These are phyloP conservation scores for Microbotryum scabiosae DNA, from an alignment of 1,284 basidiomycete species.

Conservation along the genomic window DNA sequence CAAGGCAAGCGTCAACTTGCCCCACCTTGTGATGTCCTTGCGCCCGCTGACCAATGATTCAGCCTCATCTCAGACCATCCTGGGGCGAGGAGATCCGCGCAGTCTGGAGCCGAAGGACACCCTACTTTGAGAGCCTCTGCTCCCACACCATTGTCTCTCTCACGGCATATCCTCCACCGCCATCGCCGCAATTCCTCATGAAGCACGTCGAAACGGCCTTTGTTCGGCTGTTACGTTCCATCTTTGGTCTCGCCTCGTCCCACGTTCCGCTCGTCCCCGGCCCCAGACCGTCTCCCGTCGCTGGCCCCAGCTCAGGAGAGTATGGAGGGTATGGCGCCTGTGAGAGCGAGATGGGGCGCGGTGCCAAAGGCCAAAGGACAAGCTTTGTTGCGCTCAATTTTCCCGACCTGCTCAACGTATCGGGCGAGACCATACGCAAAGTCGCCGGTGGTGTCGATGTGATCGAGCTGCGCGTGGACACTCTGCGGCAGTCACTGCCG, in stretches of 20 bases:
- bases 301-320: slow-evolving; percentile 20
- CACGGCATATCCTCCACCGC: slow-evolving; percentile 25
- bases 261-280: slow-evolving; percentile 25
- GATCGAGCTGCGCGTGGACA: slow-evolving; percentile 37
- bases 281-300: slow-evolving; percentile 8
- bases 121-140: slow-evolving; percentile 27
- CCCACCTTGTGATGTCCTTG: slow-evolving; percentile 72
- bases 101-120: slow-evolving; percentile 31
- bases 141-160: slow-evolving; percentile 32
- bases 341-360: slow-evolving; percentile 22
- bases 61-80: slow-evolving; percentile 67
- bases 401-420: slow-evolving; percentile 14
- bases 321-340: slow-evolving; percentile 28
- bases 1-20: slow-evolving; percentile 72
- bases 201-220: slow-evolving; percentile 33
- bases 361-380: slow-evolving; percentile 23
- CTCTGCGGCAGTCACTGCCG: slow-evolving; percentile 46
- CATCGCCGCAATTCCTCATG: slow-evolving; percentile 28
- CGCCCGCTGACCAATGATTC: slow-evolving; percentile 56
- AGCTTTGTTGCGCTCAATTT: slow-evolving; percentile 29
- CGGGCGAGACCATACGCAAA: slow-evolving; percentile 15
- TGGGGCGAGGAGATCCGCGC: slow-evolving; percentile 34
- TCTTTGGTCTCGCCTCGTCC: slow-evolving; percentile 29
- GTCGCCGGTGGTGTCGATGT: slow-evolving; percentile 52
- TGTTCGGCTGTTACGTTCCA: slow-evolving; percentile 29